A percentile compares a stretch with the other conserved stretches of the same genome.
phyloP scores from a whole-genome alignment of 1,139 yeast genomes.

The Taphrina deformans region DNA sequence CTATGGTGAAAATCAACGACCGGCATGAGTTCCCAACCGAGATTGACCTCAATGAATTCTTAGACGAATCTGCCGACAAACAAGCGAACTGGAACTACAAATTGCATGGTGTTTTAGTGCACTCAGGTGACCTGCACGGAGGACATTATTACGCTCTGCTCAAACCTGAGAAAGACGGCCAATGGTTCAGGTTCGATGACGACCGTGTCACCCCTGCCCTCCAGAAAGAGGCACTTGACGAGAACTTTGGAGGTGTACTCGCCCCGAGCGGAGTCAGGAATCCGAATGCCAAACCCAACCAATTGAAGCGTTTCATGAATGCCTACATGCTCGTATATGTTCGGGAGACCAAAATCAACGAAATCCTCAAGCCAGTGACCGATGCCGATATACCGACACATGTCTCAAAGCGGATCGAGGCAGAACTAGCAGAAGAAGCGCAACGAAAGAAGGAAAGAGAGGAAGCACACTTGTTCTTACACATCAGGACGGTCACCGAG shows the following conservation, averaged over 20 bases:
- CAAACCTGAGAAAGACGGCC: conserved; percentile 67
- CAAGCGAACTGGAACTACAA: conserved; percentile 72
- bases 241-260: conserved; percentile 82
- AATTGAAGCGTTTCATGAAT: conserved; percentile 71
- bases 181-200: conserved; percentile 93
- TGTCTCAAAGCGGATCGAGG: conserved; percentile 63
- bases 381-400: conserved; percentile 67
- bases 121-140: conserved; percentile 90
- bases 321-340: conserved; percentile 97
- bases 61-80: conserved; percentile 61
- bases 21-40: conserved; percentile 84
- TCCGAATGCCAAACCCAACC: conserved; percentile 37
- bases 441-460: conserved; percentile 63
- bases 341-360: conserved; percentile 60
- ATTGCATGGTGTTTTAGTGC: conserved; percentile 86
- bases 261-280: conserved; percentile 54
- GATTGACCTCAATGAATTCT: conserved; percentile 75
- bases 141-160: conserved; percentile 96
- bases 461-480: conserved; percentile 74
- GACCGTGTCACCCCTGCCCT: conserved; percentile 90
- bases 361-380: conserved; percentile 59
- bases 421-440: conserved; percentile 60
- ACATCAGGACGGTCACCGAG: conserved; percentile 57
- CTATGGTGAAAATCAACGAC: conserved; percentile 87
- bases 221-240: conserved; percentile 79